Conservation (phyloP, 129 eudicot species). For the Silybum marianum region DNA sequence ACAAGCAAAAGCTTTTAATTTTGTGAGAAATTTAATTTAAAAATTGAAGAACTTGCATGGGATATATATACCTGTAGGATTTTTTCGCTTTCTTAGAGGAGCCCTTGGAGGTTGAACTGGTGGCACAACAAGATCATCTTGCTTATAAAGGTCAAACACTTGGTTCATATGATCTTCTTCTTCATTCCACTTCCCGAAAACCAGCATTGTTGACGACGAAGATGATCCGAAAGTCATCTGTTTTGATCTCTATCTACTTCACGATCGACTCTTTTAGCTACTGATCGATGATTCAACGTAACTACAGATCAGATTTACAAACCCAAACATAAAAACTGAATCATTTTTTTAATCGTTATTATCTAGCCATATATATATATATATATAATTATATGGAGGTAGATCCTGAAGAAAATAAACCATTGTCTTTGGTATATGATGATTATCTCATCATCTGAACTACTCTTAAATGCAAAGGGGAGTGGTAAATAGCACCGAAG, state of each 20-base stretch:
- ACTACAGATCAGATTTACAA: not conserved
- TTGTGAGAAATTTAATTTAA: not conserved
- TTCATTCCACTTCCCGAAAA: not conserved
- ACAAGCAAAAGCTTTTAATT: not conserved
- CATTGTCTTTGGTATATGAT: not conserved
- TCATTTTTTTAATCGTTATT: too few species aligned
- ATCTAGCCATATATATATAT: not conserved
- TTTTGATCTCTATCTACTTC: not conserved
- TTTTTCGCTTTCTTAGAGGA: constrained; percentile 21
- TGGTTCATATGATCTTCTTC: not conserved
- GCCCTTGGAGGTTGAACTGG: not conserved
- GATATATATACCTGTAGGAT: not conserved
- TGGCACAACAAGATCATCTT: not conserved
- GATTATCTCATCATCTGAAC: not conserved
- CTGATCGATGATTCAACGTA: not conserved
- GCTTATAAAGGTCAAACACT: not conserved
- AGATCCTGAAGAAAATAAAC: not conserved
- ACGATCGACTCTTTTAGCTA: not conserved
- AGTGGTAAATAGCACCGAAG: not conserved
- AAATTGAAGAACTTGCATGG: constrained; percentile 6
- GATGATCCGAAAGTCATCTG: constrained; percentile 12
- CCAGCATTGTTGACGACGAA: not conserved
- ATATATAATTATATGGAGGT: not conserved
- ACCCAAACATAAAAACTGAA: not conserved
- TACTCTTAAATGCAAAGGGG: not conserved